Evolutionary conservation across 768 basidiomycete species (phyloP).

Genomic region (Boletus rubescentipes): DNA sequence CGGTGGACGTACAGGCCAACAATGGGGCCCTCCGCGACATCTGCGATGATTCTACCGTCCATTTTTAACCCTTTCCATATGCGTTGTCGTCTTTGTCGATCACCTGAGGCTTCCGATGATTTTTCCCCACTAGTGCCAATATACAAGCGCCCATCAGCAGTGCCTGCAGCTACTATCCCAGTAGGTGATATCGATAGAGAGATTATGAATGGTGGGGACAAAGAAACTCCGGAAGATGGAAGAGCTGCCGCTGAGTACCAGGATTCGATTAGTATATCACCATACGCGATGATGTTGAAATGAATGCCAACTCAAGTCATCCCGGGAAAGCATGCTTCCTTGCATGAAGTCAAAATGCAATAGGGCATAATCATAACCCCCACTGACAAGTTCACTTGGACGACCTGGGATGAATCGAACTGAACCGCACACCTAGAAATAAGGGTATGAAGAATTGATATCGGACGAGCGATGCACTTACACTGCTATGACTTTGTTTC

Average conservation of each 20-base stretch:
- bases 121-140: conserved; percentile 71
- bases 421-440: conserved; percentile 62
- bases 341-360: conserved; percentile 66
- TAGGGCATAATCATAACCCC: conserved; percentile 69
- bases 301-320: conserved; percentile 51
- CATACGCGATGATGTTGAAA: background rate
- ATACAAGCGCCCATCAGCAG: conserved; percentile 74
- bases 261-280: background rate
- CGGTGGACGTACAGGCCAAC: conserved; percentile 56
- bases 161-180: conserved; percentile 67
- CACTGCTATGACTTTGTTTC: conserved; percentile 63
- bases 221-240: conserved; percentile 47
- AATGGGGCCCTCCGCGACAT: conserved; percentile 71
- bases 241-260: conserved; percentile 35
- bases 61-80: conserved; percentile 72
- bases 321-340: conserved; percentile 55
- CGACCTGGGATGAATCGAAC: conserved; percentile 72
- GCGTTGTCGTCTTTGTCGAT: conserved; percentile 53
- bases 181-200: conserved; percentile 56
- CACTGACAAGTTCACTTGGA: conserved; percentile 71
- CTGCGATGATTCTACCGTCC: conserved; percentile 43
- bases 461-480: conserved; percentile 34
- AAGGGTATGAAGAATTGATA: background rate
- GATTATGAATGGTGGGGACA: conserved; percentile 76
- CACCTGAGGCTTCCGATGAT: conserved; percentile 13